Conservation (phyloP, 306 rosid species). For the Cucumis sativus region Cucumber_9930_V3 NC_026657.2:322001-322500, state of each 20-base stretch:
- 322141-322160: background rate
- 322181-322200: background rate
- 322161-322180: background rate
- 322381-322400: background rate
- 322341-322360: too few relatives aligned
- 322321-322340: background rate
- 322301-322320: background rate
- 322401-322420: background rate
- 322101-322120: too few relatives aligned
- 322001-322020: background rate
- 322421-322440: background rate
- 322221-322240: background rate
- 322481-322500: background rate
- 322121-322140: background rate
- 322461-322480: too few relatives aligned
- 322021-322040: background rate
- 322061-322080: background rate
- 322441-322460: background rate
- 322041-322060: background rate
- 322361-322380: background rate
- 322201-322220: background rate
- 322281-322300: background rate
- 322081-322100: background rate
- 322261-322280: background rate
- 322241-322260: background rate